Evolutionary conservation across 2,329 filamentous ascomycete genomes (phyloP).

Genomic region (Ophiobolus disseminans): DNA sequence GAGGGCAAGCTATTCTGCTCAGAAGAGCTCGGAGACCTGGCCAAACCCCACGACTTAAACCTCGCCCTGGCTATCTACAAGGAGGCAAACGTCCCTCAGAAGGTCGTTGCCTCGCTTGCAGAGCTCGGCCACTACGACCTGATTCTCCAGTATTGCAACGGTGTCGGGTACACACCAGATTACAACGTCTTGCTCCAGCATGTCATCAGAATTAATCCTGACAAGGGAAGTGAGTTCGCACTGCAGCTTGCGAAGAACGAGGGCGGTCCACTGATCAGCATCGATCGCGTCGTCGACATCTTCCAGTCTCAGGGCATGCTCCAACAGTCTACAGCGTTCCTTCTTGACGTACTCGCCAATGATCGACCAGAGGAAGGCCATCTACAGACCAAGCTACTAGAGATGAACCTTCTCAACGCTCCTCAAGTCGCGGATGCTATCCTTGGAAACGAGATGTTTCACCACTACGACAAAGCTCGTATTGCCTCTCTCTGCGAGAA

Average conservation of each 20-base stretch:
- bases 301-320: conserved; percentile 99
- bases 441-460: conserved; percentile 97
- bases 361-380: conserved; percentile 93
- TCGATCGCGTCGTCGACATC: conserved; percentile 94
- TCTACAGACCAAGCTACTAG: conserved; percentile 90
- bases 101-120: conserved; percentile 93
- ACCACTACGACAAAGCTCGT: conserved; percentile 89
- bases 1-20: conserved; percentile 96
- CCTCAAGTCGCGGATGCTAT: conserved; percentile 98
- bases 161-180: conserved; percentile 90
- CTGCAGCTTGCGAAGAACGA: conserved; percentile 90
- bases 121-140: conserved; percentile 97
- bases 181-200: conserved; percentile 92
- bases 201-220: conserved; percentile 80
- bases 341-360: conserved; percentile 92
- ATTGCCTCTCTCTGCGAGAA: conserved; percentile 93
- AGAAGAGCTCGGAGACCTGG: conserved; percentile 93
- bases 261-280: conserved; percentile 83
- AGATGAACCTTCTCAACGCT: conserved; percentile 97
- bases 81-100: conserved; percentile 87
- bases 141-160: conserved; percentile 88
- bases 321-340: conserved; percentile 96
- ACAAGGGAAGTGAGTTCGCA: conserved; percentile 94
- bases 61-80: conserved; percentile 89
- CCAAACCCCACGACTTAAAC: conserved; percentile 86